Evolutionary conservation across 352 stramenopile species (phyloP).

Genomic region (Thalassiosira livingstoniorum): DNA sequence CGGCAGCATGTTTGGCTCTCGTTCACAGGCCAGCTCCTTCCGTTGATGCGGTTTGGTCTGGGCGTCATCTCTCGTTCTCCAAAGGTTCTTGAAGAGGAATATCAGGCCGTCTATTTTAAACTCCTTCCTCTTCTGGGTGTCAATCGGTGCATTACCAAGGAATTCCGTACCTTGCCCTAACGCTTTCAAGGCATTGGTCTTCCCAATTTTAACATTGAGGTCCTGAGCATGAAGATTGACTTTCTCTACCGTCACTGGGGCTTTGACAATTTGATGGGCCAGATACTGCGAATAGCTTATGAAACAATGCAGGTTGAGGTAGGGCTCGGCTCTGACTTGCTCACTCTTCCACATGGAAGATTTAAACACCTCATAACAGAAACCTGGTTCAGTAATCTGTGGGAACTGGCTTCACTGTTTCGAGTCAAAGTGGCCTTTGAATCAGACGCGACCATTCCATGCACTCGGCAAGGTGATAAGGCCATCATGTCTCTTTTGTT

Average conservation of each 20-base stretch:
- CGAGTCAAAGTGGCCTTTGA: not conserved
- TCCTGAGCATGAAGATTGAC: not conserved
- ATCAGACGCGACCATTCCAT: not conserved
- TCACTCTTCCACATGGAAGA: not conserved
- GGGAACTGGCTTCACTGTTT: not conserved
- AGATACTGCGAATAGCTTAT: not conserved
- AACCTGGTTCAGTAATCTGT: constrained; percentile 29
- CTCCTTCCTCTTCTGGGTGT: not conserved
- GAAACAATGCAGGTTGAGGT: constrained; percentile 6
- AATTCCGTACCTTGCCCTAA: not conserved
- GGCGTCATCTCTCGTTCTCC: not conserved
- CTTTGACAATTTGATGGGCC: not conserved
- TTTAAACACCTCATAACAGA: not conserved
- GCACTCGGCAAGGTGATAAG: constrained; percentile 2
- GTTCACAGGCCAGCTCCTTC: not conserved
- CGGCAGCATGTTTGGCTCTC: not conserved
- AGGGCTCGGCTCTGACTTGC: constrained; percentile 4
- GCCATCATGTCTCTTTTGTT: not conserved
- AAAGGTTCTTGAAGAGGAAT: not conserved
- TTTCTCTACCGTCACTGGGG: not conserved
- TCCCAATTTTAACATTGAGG: not conserved
- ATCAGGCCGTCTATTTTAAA: not conserved
- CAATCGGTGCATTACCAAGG: constrained; percentile 2
- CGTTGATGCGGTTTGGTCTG: not conserved
- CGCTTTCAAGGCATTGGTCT: constrained; percentile 2